These are phyloP conservation scores for Ramularia collo-cygni DNA, from an alignment of 2,329 filamentous ascomycete species.

Conservation along the genomic window DNA sequence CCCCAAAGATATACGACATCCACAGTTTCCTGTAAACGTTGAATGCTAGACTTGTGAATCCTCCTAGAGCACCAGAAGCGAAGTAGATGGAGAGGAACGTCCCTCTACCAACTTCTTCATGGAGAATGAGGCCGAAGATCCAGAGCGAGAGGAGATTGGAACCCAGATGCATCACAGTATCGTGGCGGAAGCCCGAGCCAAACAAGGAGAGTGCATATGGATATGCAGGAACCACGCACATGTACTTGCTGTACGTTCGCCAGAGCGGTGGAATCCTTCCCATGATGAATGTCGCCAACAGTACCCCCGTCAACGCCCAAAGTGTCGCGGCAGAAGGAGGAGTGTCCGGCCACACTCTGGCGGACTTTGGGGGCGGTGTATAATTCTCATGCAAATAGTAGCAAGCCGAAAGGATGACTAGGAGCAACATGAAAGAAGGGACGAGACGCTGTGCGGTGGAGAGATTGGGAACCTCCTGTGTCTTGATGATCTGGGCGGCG, in stretches of 20 bases:
- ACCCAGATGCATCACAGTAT: constrained; percentile 52
- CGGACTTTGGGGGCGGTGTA: constrained; percentile 41
- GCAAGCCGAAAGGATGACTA: constrained; percentile 34
- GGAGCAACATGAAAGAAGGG: constrained; percentile 36
- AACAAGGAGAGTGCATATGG: constrained; percentile 57
- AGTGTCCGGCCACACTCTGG: constrained; percentile 54
- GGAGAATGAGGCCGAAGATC: constrained; percentile 59
- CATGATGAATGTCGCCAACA: constrained; percentile 48
- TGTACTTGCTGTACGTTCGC: constrained; percentile 60
- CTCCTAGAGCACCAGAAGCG: constrained; percentile 51
- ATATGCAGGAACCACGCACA: constrained; percentile 58
- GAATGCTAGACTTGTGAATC: constrained; percentile 49
- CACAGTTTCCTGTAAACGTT: constrained; percentile 40
- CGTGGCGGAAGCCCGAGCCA: constrained; percentile 64
- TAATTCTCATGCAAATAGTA: constrained; percentile 43
- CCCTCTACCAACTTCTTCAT: constrained; percentile 63
- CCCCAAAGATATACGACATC: constrained; percentile 53
- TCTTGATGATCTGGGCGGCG: constrained; percentile 29
- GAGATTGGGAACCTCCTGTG: constrained; percentile 27
- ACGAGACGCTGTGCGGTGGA: constrained; percentile 37
- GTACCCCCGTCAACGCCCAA: constrained; percentile 53
- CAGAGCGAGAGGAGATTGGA: constrained; percentile 61
- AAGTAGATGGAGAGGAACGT: constrained; percentile 64
- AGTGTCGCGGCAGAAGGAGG: constrained; percentile 60
- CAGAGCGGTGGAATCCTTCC: constrained; percentile 63